Evolutionary conservation across 176 grass and related monocot species (phyloP).

Genomic region (Oryza glumipatula): DNA sequence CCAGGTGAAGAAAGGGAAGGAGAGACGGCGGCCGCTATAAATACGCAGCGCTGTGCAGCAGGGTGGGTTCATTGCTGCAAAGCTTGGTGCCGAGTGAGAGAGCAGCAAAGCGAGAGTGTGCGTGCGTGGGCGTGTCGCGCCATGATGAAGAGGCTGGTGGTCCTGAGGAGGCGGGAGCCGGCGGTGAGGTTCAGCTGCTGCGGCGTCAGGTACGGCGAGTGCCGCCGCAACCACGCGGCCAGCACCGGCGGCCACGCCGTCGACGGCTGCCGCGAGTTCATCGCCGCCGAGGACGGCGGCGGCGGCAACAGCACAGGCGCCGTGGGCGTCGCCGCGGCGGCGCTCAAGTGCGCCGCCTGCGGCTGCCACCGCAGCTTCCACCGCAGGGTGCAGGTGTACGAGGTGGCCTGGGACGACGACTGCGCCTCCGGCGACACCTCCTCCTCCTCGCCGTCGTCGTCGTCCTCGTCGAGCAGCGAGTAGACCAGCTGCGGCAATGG

Average conservation of each 20-base stretch:
- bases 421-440: constrained; percentile 28
- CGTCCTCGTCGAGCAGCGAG: constrained; percentile 25
- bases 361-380: constrained; percentile 83
- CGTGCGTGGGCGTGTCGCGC: background rate
- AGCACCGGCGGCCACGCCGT: constrained; percentile 68
- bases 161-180: constrained; percentile 69
- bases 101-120: constrained; percentile 22
- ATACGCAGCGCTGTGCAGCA: constrained; percentile 39
- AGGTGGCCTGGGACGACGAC: constrained; percentile 69
- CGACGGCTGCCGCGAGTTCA: constrained; percentile 85
- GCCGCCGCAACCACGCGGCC: constrained; percentile 80
- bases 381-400: constrained; percentile 70
- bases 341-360: constrained; percentile 73
- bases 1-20: background rate
- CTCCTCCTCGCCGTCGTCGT: constrained; percentile 2
- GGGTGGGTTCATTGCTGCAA: background rate
- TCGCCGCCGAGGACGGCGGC: constrained; percentile 58
- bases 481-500: constrained; percentile 3
- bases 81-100: background rate
- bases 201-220: constrained; percentile 71
- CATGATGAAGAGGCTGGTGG: constrained; percentile 77
- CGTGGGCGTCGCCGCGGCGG: background rate
- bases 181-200: constrained; percentile 53
- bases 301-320: constrained; percentile 7
- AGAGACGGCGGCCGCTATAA: constrained; percentile 45